phyloP scores from a whole-genome alignment of 768 basidiomycete species.

The Amanita molliuscula region DNA sequence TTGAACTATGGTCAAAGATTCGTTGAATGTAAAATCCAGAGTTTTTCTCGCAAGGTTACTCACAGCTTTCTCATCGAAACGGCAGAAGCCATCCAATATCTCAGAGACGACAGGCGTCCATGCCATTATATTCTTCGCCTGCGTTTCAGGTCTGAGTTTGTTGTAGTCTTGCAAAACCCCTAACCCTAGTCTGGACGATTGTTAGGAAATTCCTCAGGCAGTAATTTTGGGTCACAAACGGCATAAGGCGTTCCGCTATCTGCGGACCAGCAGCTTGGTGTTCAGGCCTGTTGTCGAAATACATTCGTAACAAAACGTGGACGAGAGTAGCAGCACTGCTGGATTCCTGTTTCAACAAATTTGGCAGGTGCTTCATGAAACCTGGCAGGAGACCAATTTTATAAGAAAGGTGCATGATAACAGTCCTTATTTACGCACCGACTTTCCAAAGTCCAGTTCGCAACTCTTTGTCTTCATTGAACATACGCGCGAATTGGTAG shows the following conservation, averaged over 20 bases:
- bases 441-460: constrained; percentile 99
- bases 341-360: constrained; percentile 95
- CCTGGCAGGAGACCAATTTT: constrained; percentile 33
- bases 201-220: constrained; percentile 6
- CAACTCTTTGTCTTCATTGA: constrained; percentile 97
- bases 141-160: constrained; percentile 80
- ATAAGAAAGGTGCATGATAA: neutral
- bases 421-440: constrained; percentile 35
- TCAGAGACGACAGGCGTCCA: constrained; percentile 99
- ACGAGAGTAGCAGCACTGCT: constrained; percentile 94
- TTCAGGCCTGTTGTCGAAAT: constrained; percentile 81
- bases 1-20: constrained; percentile 51
- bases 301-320: constrained; percentile 88
- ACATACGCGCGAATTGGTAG: constrained; percentile 93
- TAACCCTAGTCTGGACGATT: constrained; percentile 56
- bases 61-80: constrained; percentile 86
- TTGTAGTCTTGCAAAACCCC: constrained; percentile 89
- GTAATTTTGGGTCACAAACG: constrained; percentile 32
- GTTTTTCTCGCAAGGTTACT: constrained; percentile 21
- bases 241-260: constrained; percentile 63
- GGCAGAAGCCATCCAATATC: constrained; percentile 81
- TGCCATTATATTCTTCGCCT: constrained; percentile 89
- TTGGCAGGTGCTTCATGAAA: constrained; percentile 99
- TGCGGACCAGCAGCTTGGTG: constrained; percentile 78
- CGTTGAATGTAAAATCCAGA: constrained; percentile 4